Base-by-base conservation (phyloP, 768 basidiomycete genomes). In the Auricularia cornea region DNA sequence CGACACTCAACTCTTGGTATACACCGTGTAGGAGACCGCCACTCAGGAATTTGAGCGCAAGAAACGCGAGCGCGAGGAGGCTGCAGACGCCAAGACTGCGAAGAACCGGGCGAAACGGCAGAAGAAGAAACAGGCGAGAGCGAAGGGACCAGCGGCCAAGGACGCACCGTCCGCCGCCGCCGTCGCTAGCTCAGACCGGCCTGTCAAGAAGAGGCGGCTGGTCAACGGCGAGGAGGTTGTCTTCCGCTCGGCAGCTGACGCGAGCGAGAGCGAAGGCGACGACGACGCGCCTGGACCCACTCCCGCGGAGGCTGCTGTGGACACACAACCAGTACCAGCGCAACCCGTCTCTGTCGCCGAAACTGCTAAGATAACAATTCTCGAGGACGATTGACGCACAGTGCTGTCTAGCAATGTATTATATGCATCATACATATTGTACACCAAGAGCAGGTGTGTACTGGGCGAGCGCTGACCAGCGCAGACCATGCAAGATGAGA, bases 81-180 rank as follows among this genome's bases (percentile, higher is more conserved):
- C 76, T 3, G 85, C 90, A 0, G 88, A 96, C 56, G 86, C 88
- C 2, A 97, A 94, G 78, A 98, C 96, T 0, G 88, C 92, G 14
- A 98, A 94, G 78, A 99, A 99, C 73, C 83, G 97, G 23, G 90
- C 91, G 18, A 98, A 91, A 73, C 79, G 97, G 54, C 90, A 88
- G 74, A 97, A 96, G 81, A 98, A 95, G 73, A 88, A 83, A 66
- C 78, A 69, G 29, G 70, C 70, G 51, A 66, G 65, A 16, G 66
- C 70, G 20, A 66, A 65, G 57, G 66, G 67, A 57, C 66, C 70
- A 11, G 63, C 68, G 14, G 77, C 78, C 33, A 64, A 64, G 65
- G 64, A 66, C 12, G 65, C 64, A 40, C 57, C 60, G 41, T 66
- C 28, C 16, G 20, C 35, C 20, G 26, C 29, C 10, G 23, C 18